Evolutionary conservation across 306 rosid species (phyloP).

Genomic region (Acmispon strigosus): DNA sequence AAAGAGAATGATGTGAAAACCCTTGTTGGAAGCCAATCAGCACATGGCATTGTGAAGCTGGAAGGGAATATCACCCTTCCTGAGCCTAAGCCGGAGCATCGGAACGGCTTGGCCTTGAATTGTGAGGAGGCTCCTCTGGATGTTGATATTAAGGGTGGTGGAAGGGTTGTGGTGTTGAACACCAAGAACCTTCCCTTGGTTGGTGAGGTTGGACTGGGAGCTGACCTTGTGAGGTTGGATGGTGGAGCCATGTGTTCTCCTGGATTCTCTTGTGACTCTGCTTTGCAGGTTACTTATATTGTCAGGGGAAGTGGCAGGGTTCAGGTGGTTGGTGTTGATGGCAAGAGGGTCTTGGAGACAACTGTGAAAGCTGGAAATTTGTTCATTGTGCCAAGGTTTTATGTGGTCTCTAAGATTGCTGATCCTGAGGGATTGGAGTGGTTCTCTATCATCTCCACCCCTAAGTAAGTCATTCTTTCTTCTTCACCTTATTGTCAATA

Average conservation of each 20-base stretch:
- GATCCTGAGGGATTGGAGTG: conserved; percentile 72
- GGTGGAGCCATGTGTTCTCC: conserved; percentile 83
- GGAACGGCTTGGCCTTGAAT: conserved; percentile 63
- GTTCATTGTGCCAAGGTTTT: conserved; percentile 77
- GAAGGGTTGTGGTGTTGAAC: conserved; percentile 74
- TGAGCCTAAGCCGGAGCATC: conserved; percentile 44
- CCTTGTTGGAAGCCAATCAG: conserved; percentile 52
- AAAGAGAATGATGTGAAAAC: conserved; percentile 41
- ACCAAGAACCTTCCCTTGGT: conserved; percentile 79
- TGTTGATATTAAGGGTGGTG: conserved; percentile 66
- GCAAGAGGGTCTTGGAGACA: conserved; percentile 66
- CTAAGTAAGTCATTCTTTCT: conserved; percentile 35
- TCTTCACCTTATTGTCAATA: background rate
- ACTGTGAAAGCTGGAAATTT: conserved; percentile 57
- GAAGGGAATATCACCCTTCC: conserved; percentile 34
- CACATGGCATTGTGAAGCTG: conserved; percentile 49
- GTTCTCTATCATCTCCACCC: conserved; percentile 80
- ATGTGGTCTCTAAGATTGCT: conserved; percentile 76
- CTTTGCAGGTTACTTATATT: conserved; percentile 73
- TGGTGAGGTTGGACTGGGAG: conserved; percentile 72
- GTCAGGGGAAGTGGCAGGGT: conserved; percentile 69
- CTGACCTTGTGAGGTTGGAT: conserved; percentile 74
- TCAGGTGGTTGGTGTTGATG: conserved; percentile 70
- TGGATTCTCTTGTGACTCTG: conserved; percentile 77
- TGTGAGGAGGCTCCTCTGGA: conserved; percentile 77